phyloP scores from a whole-genome alignment of 148 eudicot species.

The Vaccinium myrtillus region DNA sequence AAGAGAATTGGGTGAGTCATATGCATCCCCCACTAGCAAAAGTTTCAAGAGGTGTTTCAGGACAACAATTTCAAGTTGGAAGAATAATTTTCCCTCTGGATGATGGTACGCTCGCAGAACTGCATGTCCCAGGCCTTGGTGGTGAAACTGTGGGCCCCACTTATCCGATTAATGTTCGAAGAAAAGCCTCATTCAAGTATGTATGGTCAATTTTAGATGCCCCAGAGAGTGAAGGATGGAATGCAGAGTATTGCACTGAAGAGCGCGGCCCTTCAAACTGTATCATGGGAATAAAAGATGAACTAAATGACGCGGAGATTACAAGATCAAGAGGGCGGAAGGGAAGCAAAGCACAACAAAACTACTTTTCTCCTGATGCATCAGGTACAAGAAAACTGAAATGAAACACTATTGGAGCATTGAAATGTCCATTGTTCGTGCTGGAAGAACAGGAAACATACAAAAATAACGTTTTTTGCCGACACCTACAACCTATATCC shows the following conservation, averaged over 20 bases:
- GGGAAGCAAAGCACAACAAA: slow-evolving; percentile 34
- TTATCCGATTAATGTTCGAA: slow-evolving; percentile 34
- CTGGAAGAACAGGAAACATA: neutral
- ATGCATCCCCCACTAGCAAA: slow-evolving; percentile 63
- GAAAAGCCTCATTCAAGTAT: slow-evolving; percentile 48
- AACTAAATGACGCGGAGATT: slow-evolving; percentile 29
- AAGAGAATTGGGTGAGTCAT: slow-evolving; percentile 58
- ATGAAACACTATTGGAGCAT: neutral
- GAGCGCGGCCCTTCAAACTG: slow-evolving; percentile 76
- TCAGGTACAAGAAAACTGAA: neutral
- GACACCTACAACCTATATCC: neutral
- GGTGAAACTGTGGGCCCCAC: slow-evolving; percentile 66
- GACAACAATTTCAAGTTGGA: slow-evolving; percentile 57
- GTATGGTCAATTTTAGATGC: slow-evolving; percentile 72
- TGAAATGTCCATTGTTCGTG: neutral
- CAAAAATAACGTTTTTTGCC: neutral
- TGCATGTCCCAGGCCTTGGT: slow-evolving; percentile 66
- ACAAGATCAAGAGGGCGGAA: slow-evolving; percentile 50
- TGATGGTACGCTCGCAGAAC: slow-evolving; percentile 81
- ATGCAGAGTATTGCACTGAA: slow-evolving; percentile 75
- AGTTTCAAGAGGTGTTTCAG: slow-evolving; percentile 62
- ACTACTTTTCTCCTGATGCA: slow-evolving; percentile 41
- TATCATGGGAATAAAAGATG: slow-evolving; percentile 64
- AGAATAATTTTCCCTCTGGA: slow-evolving; percentile 63
- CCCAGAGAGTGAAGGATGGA: slow-evolving; percentile 95